A percentile compares a stretch with the other conserved stretches of the same genome.
phyloP scores from a whole-genome alignment of 2,329 filamentous ascomycete species.

The Fusarium pseudocircinatum region DNA sequence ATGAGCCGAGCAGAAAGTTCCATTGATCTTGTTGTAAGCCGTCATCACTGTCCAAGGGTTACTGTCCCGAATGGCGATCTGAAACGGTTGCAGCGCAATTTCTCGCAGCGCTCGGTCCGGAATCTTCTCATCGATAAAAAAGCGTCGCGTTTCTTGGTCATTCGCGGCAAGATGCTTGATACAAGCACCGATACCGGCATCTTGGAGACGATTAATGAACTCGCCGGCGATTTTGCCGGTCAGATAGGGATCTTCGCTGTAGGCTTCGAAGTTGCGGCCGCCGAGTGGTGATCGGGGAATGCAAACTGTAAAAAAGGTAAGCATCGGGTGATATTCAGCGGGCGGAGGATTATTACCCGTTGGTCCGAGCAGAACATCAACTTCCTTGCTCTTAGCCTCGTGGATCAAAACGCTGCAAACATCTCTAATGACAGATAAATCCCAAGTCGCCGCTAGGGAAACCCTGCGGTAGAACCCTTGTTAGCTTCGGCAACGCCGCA shows the following conservation, averaged over 20 bases:
- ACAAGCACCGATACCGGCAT: conserved; percentile 50
- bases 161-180: conserved; percentile 56
- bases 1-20: conserved; percentile 52
- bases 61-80: conserved; percentile 52
- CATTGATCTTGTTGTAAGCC: conserved; percentile 57
- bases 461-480: not conserved
- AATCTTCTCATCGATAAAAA: conserved; percentile 26
- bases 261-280: conserved; percentile 53
- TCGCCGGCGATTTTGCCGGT: conserved; percentile 47
- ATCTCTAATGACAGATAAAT: not conserved
- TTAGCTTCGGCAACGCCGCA: not conserved
- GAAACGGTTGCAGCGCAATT: conserved; percentile 55
- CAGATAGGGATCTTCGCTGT: conserved; percentile 53
- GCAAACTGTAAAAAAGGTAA: not conserved
- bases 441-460: conserved; percentile 24
- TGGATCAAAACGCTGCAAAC: conserved; percentile 19
- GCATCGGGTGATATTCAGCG: not conserved
- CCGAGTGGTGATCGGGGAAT: conserved; percentile 46
- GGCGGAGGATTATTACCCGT: not conserved
- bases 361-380: conserved; percentile 19
- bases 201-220: conserved; percentile 48
- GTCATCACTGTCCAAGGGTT: conserved; percentile 55
- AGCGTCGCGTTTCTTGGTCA: conserved; percentile 41
- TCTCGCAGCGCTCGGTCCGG: conserved; percentile 29
- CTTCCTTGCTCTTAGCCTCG: conserved; percentile 28